Percentiles rank a stretch among this genome's conserved stretches.
phyloP scores from a whole-genome alignment of 2,329 filamentous ascomycete species.

The Sphaerulina vaccinii region DNA sequence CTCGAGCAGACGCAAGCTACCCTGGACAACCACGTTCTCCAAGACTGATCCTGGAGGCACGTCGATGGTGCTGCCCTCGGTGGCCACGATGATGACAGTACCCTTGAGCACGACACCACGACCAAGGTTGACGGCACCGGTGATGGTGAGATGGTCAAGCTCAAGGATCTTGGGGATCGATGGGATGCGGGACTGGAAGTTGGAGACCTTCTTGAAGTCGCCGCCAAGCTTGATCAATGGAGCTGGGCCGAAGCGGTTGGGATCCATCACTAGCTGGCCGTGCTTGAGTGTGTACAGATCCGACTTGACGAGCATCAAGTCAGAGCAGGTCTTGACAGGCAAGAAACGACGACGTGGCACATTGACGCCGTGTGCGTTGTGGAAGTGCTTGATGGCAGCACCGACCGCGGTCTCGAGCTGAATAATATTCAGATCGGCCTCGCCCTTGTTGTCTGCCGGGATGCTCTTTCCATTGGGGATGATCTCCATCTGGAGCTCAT shows the following conservation, averaged over 20 bases:
- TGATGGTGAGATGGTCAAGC: slow-evolving; percentile 94
- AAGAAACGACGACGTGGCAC: slow-evolving; percentile 96
- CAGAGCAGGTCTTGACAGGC: slow-evolving; percentile 99
- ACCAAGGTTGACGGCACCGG: slow-evolving; percentile 93
- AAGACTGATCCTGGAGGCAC: slow-evolving; percentile 94
- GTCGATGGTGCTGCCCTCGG: slow-evolving; percentile 96
- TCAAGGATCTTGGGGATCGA: slow-evolving; percentile 89
- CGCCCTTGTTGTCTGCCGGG: slow-evolving; percentile 98
- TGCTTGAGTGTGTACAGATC: slow-evolving; percentile 98
- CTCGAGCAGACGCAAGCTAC: slow-evolving; percentile 76
- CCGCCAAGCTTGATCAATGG: slow-evolving; percentile 97
- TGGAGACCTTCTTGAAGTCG: slow-evolving; percentile 99
- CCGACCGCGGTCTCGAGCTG: slow-evolving; percentile 98
- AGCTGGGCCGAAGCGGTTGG: slow-evolving; percentile 91
- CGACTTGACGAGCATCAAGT: slow-evolving; percentile 99
- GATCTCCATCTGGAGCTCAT: slow-evolving; percentile 98
- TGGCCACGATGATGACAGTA: slow-evolving; percentile 98
- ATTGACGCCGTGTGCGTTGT: slow-evolving; percentile 98
- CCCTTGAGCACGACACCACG: slow-evolving; percentile 95
- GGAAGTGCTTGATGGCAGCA: slow-evolving; percentile 97
- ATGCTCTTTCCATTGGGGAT: slow-evolving; percentile 99
- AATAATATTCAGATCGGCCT: slow-evolving; percentile 94
- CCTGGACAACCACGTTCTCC: slow-evolving; percentile 98
- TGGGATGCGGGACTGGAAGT: slow-evolving; percentile 84
- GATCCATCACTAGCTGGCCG: slow-evolving; percentile 95